A percentile compares a stretch with the other conserved stretches of the same genome.
These are phyloP conservation scores for Colletotrichum tropicale DNA, from an alignment of 2,329 filamentous ascomycete species.

Conservation along the genomic window DNA sequence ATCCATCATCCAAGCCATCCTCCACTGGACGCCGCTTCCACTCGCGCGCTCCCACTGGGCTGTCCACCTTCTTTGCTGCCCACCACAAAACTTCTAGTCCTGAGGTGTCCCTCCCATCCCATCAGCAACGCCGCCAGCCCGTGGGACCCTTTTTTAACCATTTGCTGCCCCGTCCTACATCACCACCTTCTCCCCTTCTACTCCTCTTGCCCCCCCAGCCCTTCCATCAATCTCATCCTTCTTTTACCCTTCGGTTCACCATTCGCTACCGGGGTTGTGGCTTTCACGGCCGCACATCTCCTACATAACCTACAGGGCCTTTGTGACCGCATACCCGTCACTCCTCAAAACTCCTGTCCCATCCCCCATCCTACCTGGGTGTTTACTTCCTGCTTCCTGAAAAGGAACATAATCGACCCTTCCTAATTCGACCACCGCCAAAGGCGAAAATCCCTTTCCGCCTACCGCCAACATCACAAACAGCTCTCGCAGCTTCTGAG, in stretches of 20 bases:
- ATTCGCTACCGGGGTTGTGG: slow-evolving; percentile 18
- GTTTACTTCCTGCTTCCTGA: not conserved
- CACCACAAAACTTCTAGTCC: not conserved
- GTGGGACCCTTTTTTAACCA: slow-evolving; percentile 22
- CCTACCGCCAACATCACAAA: not conserved
- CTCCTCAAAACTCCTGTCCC: not conserved
- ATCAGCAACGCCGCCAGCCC: slow-evolving; percentile 7
- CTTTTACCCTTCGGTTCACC: slow-evolving; percentile 8
- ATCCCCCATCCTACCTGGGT: not conserved
- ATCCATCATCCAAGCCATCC: slow-evolving; percentile 19
- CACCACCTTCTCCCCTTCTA: slow-evolving; percentile 11
- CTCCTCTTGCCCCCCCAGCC: slow-evolving; percentile 14
- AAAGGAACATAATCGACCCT: not conserved
- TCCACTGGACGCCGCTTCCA: slow-evolving; percentile 3
- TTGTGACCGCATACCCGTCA: slow-evolving; percentile 9
- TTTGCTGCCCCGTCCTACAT: slow-evolving; percentile 19
- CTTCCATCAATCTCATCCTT: slow-evolving; percentile 6
- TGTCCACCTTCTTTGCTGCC: not conserved
- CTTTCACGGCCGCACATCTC: slow-evolving; percentile 15
- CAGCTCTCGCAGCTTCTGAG: not conserved
- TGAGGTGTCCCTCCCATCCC: not conserved
- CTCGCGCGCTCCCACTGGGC: not conserved
- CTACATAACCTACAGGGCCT: slow-evolving; percentile 3
- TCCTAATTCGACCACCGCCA: not conserved
- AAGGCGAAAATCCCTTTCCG: not conserved